Conservation (phyloP, 1,139 yeast species). For the Chernovozyma sophiae-reginae region DNA sequence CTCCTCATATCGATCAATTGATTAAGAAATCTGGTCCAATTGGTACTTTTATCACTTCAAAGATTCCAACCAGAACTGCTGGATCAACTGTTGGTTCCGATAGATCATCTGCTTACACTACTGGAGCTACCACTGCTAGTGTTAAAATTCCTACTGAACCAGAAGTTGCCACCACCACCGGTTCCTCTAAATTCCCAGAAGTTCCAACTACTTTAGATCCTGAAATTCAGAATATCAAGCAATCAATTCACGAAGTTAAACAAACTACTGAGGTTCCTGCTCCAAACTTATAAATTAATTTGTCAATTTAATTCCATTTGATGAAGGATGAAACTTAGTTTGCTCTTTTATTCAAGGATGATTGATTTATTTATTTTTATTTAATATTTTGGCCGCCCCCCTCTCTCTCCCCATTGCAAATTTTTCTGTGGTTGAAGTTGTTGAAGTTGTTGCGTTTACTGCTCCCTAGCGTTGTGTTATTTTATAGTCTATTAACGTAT, state of each 20-base stretch:
- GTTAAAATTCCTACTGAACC: slow-evolving; percentile 1
- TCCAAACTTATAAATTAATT: slow-evolving; percentile 6
- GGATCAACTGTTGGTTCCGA: slow-evolving; percentile 60
- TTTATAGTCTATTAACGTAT: not conserved
- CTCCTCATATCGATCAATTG: slow-evolving; percentile 40
- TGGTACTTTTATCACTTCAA: slow-evolving; percentile 51
- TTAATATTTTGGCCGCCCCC: too few relatives aligned
- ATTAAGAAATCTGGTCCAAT: slow-evolving; percentile 64
- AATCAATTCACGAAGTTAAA: slow-evolving; percentile 20
- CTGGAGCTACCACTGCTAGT: slow-evolving; percentile 16
- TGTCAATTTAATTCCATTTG: too few relatives aligned
- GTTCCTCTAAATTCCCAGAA: slow-evolving; percentile 46
- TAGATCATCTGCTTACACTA: slow-evolving; percentile 18
- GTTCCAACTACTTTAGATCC: slow-evolving; percentile 25
- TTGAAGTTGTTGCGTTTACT: too few relatives aligned
- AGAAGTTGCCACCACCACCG: slow-evolving; percentile 24
- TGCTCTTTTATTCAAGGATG: too few relatives aligned
- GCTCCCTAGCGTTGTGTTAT: too few relatives aligned
- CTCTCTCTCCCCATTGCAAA: too few relatives aligned
- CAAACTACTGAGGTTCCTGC: slow-evolving; percentile 9
- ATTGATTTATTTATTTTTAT: too few relatives aligned
- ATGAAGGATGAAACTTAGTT: too few relatives aligned
- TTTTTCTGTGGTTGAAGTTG: too few relatives aligned
- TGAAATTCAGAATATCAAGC: slow-evolving; percentile 13
- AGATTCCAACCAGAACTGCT: slow-evolving; percentile 68